These are phyloP conservation scores for Penicillium hordei DNA, from an alignment of 2,329 filamentous ascomycete genomes.

Conservation along the genomic window DNA sequence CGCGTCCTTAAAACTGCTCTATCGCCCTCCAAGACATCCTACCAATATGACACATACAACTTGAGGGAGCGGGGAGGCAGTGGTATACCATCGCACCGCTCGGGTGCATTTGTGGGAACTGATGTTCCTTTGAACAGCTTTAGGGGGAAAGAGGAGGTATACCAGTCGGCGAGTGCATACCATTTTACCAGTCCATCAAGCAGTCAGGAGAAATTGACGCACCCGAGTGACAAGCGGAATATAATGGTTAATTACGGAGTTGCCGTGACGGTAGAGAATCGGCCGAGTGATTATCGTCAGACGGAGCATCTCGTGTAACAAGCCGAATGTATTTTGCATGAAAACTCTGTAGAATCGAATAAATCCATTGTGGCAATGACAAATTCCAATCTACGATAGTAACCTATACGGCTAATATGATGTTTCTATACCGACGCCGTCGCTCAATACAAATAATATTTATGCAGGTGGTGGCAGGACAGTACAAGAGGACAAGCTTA, in stretches of 20 bases:
- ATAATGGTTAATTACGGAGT: slow-evolving; percentile 19
- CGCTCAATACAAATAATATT: no score
- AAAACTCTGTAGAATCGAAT: no score
- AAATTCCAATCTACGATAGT: background rate
- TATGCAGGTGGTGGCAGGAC: no score
- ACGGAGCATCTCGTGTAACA: background rate
- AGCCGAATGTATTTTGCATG: background rate
- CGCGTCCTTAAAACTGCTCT: slow-evolving; percentile 14
- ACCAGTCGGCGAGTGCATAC: slow-evolving; percentile 8
- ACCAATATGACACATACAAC: slow-evolving; percentile 13
- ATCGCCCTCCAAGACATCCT: slow-evolving; percentile 11
- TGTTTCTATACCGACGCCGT: background rate
- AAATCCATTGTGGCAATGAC: background rate
- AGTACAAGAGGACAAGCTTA: no score
- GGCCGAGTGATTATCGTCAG: slow-evolving; percentile 13
- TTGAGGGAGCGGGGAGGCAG: slow-evolving; percentile 1
- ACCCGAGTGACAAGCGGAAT: slow-evolving; percentile 1
- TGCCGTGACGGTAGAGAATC: slow-evolving; percentile 24
- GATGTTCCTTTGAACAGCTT: slow-evolving; percentile 5
- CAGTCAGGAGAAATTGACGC: slow-evolving; percentile 18
- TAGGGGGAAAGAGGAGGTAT: slow-evolving; percentile 1
- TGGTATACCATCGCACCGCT: slow-evolving; percentile 8
- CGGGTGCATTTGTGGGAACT: background rate
- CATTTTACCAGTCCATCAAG: slow-evolving; percentile 13
- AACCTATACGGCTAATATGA: no score